Evolutionary conservation across 116 monocot genomes (phyloP).

Genomic region (Papilionanthe hybrid): DNA sequence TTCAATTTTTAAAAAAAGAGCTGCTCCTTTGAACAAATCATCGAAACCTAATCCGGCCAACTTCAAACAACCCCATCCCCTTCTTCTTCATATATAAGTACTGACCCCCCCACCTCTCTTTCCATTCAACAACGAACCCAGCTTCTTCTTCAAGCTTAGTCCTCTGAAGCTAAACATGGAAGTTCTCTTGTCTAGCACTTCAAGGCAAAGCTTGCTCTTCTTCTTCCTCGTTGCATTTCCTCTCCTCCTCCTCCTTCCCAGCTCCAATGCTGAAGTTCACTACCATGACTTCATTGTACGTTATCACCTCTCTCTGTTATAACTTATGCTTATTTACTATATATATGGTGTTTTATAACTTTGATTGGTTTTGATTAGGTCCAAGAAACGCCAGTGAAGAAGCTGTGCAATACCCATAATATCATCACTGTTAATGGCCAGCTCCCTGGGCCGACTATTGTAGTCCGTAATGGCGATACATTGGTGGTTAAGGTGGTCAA

Average conservation of each 20-base stretch:
- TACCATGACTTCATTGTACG: constrained; percentile 3
- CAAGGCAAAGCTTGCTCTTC: constrained; percentile 5
- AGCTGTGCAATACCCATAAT: constrained; percentile 43
- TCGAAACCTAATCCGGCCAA: constrained; percentile 50
- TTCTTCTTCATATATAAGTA: constrained; percentile 18
- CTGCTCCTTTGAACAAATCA: constrained; percentile 18
- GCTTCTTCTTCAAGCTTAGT: neutral
- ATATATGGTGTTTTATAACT: neutral
- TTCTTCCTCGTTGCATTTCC: neutral
- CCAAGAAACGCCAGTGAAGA: constrained; percentile 40
- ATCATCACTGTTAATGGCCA: constrained; percentile 54
- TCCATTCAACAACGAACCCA: neutral
- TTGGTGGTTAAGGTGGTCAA: constrained; percentile 41
- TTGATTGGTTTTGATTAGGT: neutral
- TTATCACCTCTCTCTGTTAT: neutral
- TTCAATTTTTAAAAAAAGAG: neutral
- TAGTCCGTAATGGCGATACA: constrained; percentile 35
- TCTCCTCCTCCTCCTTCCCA: neutral
- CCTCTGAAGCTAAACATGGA: constrained; percentile 3
- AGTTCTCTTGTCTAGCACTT: neutral
- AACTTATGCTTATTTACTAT: neutral
- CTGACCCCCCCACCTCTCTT: neutral
- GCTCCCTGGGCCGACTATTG: constrained; percentile 42
- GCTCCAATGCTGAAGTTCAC: constrained; percentile 7
- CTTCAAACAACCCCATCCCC: constrained; percentile 20